These are phyloP conservation scores for Malassezia yamatoensis DNA, from an alignment of 1,284 basidiomycete species.

Conservation along the genomic window DNA sequence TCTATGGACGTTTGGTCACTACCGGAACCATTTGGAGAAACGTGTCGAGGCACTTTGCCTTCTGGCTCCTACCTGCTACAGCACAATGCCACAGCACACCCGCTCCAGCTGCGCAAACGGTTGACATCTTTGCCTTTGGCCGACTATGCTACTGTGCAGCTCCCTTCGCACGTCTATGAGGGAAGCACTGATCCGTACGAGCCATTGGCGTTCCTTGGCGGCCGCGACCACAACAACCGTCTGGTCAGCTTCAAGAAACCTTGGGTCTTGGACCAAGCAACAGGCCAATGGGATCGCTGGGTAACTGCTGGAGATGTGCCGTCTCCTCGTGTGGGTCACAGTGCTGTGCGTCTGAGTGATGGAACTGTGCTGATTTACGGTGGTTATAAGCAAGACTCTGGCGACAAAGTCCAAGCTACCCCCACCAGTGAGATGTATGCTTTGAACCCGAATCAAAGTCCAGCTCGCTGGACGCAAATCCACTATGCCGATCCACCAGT, in stretches of 20 bases:
- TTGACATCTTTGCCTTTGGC: slow-evolving; percentile 22
- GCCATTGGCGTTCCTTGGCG: slow-evolving; percentile 41
- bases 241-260: slow-evolving; percentile 25
- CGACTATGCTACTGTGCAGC: slow-evolving; percentile 30
- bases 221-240: slow-evolving; percentile 30
- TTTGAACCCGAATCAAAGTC: slow-evolving; percentile 28
- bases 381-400: slow-evolving; percentile 26
- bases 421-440: slow-evolving; percentile 33
- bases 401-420: slow-evolving; percentile 10
- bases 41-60: not conserved
- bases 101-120: not conserved
- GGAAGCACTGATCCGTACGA: slow-evolving; percentile 9
- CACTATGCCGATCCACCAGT: slow-evolving; percentile 16
- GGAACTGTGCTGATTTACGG: slow-evolving; percentile 45
- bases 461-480: slow-evolving; percentile 23
- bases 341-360: slow-evolving; percentile 28
- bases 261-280: slow-evolving; percentile 34
- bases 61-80: not conserved
- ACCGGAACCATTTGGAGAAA: not conserved
- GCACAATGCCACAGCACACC: not conserved
- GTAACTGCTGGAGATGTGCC: slow-evolving; percentile 30
- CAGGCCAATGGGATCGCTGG: slow-evolving; percentile 33
- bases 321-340: slow-evolving; percentile 42
- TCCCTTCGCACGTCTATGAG: slow-evolving; percentile 9
- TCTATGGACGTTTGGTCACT: slow-evolving; percentile 7